Conservation (phyloP, 2,329 filamentous ascomycete genomes). For the Aureobasidium lini region DNA sequence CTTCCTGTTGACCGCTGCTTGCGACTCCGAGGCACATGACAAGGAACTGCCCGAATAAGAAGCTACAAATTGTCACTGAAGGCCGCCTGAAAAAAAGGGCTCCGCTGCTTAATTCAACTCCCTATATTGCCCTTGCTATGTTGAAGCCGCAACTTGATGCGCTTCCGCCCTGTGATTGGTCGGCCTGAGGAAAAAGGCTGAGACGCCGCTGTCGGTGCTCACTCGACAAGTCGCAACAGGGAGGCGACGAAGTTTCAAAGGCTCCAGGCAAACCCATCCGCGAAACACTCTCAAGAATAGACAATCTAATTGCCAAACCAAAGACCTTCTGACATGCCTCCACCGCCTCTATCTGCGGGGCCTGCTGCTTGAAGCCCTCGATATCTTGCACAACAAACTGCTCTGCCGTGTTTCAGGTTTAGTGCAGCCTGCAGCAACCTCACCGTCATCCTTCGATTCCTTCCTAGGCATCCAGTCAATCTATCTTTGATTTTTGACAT, state of each 20-base stretch:
- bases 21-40: neutral
- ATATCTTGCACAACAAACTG: neutral
- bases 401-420: conserved; percentile 7
- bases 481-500: neutral
- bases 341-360: neutral
- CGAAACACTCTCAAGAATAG: neutral
- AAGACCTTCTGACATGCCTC: neutral
- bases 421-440: neutral
- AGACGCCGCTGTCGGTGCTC: neutral
- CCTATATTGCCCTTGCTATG: neutral
- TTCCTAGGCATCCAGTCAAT: neutral
- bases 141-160: neutral
- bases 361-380: neutral
- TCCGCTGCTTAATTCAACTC: neutral
- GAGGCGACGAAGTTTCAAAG: neutral
- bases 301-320: neutral
- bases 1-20: conserved; percentile 1
- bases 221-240: neutral
- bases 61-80: neutral
- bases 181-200: neutral
- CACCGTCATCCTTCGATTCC: neutral
- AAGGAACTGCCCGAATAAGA: neutral
- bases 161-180: neutral
- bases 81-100: neutral
- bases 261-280: neutral